A percentile compares a stretch with the other conserved stretches of the same genome.
These are phyloP conservation scores for Myochromella boudieri DNA, from an alignment of 768 basidiomycete species.

Conservation along the genomic window DNA sequence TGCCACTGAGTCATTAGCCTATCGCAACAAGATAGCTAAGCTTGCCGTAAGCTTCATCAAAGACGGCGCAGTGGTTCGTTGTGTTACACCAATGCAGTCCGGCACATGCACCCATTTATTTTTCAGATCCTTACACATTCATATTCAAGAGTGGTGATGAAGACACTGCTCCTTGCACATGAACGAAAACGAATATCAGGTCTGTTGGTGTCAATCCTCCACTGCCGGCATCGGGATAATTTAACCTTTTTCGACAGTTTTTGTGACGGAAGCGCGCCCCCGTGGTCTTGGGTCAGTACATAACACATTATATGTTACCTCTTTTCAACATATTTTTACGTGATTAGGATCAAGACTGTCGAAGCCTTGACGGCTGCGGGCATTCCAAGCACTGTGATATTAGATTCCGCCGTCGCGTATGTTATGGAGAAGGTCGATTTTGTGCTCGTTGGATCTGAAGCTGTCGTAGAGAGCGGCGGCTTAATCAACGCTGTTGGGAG, in stretches of 20 bases:
- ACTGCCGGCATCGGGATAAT: slow-evolving; percentile 10
- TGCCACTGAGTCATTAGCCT: slow-evolving; percentile 75
- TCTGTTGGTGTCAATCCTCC: slow-evolving; percentile 26
- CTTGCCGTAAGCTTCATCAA: slow-evolving; percentile 91
- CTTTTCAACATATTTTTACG: slow-evolving; percentile 11
- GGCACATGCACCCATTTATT: slow-evolving; percentile 9
- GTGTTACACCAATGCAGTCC: background rate
- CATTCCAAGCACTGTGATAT: slow-evolving; percentile 90
- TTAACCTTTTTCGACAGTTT: slow-evolving; percentile 51
- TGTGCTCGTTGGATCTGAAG: slow-evolving; percentile 95
- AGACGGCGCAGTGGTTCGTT: slow-evolving; percentile 84
- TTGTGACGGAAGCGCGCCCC: slow-evolving; percentile 95
- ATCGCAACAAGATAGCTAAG: slow-evolving; percentile 86
- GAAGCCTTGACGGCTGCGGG: slow-evolving; percentile 84
- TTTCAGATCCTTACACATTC: slow-evolving; percentile 92
- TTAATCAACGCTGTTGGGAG: slow-evolving; percentile 92
- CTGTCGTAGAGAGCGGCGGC: slow-evolving; percentile 95
- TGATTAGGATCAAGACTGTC: slow-evolving; percentile 81
- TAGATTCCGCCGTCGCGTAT: slow-evolving; percentile 96
- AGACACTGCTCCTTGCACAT: slow-evolving; percentile 88
- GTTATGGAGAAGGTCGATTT: slow-evolving; percentile 96
- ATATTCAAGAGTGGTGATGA: slow-evolving; percentile 94
- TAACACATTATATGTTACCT: too few species aligned
- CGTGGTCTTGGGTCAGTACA: slow-evolving; percentile 76
- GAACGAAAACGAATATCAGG: slow-evolving; percentile 87